These are phyloP conservation scores for Diaporthe citri DNA, from an alignment of 2,329 filamentous ascomycete species.

Conservation along the genomic window DNA sequence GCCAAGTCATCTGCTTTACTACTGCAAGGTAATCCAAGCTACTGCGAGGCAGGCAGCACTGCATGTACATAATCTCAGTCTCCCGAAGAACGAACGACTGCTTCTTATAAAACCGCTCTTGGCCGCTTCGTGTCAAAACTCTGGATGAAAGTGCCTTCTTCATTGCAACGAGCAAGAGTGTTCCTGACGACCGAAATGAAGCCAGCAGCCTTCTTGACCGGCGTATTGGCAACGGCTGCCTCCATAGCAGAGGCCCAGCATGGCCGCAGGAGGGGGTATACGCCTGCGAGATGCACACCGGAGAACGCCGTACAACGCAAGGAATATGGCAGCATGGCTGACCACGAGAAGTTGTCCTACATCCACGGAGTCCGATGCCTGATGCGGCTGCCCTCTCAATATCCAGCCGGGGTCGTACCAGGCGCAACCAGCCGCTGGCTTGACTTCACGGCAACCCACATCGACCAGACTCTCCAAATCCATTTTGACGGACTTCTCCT, in stretches of 20 bases:
- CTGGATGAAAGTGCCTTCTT: background rate
- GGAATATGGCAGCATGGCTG: constrained; percentile 35
- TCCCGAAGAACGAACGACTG: background rate
- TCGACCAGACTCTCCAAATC: constrained; percentile 59
- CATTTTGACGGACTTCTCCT: constrained; percentile 32
- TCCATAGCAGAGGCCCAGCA: background rate
- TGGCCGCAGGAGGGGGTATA: background rate
- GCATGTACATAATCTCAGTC: background rate
- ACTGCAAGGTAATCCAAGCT: constrained; percentile 23
- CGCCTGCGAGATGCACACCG: background rate
- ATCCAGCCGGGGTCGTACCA: constrained; percentile 47
- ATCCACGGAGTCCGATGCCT: constrained; percentile 55
- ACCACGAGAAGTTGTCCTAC: constrained; percentile 42
- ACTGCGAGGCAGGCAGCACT: background rate
- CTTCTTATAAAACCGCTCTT: constrained; percentile 1
- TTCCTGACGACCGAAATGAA: background rate
- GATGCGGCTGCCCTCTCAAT: constrained; percentile 47
- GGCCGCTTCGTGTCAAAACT: background rate
- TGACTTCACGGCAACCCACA: constrained; percentile 63
- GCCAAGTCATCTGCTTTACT: background rate
- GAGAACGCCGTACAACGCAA: constrained; percentile 32
- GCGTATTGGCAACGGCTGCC: background rate
- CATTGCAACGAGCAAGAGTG: background rate
- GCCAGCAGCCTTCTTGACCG: background rate
- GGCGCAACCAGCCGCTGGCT: constrained; percentile 52